Evolutionary conservation across 768 basidiomycete species (phyloP).

Genomic region (Podaxis pistillaris): DNA sequence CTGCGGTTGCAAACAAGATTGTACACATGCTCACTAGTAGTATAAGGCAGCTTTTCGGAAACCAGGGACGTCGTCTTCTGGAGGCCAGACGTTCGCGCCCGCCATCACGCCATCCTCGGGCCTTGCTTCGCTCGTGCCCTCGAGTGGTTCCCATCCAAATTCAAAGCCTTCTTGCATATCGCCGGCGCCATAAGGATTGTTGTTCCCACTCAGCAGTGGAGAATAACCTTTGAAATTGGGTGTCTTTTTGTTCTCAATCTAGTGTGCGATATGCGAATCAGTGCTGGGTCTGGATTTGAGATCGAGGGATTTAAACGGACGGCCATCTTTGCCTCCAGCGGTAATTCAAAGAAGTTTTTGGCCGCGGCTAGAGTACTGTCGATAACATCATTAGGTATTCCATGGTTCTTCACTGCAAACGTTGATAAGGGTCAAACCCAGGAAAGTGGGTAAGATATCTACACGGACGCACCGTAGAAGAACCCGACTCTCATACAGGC

Average conservation of each 20-base stretch:
- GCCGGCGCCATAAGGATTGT: conserved; percentile 72
- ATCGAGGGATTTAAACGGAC: conserved; percentile 30
- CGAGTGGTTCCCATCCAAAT: conserved; percentile 67
- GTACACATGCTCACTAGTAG: conserved; percentile 57
- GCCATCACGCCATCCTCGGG: conserved; percentile 51
- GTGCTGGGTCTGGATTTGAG: background rate
- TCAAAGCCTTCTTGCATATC: conserved; percentile 93
- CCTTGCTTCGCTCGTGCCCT: conserved; percentile 23
- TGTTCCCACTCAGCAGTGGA: conserved; percentile 69
- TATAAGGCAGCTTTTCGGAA: conserved; percentile 58
- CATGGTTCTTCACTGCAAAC: conserved; percentile 68
- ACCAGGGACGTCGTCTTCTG: conserved; percentile 41
- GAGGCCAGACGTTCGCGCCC: conserved; percentile 80
- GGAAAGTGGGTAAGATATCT: background rate
- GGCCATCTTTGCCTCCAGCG: conserved; percentile 63
- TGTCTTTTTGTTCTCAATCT: conserved; percentile 70
- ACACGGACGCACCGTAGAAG: conserved; percentile 59
- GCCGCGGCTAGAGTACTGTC: conserved; percentile 41
- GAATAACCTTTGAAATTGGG: conserved; percentile 79
- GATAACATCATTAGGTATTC: conserved; percentile 55
- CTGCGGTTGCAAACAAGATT: background rate
- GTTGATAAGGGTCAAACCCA: background rate
- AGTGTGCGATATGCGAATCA: background rate
- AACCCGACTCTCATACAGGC: conserved; percentile 85
- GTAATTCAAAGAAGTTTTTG: conserved; percentile 68